A percentile compares a stretch with the other conserved stretches of the same genome.
These are phyloP conservation scores for Abrus precatorius DNA, from an alignment of 306 rosid genomes.

Conservation along the genomic window DNA sequence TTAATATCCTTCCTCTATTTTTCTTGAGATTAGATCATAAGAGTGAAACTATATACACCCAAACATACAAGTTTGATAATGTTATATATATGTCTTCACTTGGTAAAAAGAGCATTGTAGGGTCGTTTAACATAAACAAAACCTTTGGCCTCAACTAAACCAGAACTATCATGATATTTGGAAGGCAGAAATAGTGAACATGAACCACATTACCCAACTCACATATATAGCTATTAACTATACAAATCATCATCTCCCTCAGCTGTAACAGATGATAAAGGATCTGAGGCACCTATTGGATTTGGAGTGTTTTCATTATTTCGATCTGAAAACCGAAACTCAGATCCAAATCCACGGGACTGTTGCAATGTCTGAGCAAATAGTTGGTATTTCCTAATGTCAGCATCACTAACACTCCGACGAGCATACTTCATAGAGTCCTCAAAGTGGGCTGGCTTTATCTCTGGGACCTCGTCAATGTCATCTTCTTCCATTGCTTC, in stretches of 20 bases:
- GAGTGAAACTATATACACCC: background rate
- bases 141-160: background rate
- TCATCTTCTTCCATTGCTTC: conserved; percentile 79
- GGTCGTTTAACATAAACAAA: conserved; percentile 21
- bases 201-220: conserved; percentile 9
- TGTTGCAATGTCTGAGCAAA: conserved; percentile 80
- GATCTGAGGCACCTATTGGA: conserved; percentile 58
- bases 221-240: conserved; percentile 27
- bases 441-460: conserved; percentile 72
- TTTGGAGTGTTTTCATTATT: conserved; percentile 39
- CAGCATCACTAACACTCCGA: conserved; percentile 76
- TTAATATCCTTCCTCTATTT: background rate
- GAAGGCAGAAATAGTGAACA: conserved; percentile 9
- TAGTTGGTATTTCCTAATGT: conserved; percentile 72
- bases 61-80: background rate
- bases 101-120: background rate
- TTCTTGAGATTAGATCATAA: background rate
- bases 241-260: conserved; percentile 75
- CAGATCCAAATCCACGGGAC: conserved; percentile 73
- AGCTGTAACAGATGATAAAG: conserved; percentile 61
- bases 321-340: conserved; percentile 65
- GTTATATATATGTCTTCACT: background rate
- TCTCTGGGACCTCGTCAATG: conserved; percentile 56
- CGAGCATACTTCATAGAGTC: conserved; percentile 81
- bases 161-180: conserved; percentile 11